Evolutionary conservation across 2,329 filamentous ascomycete genomes (phyloP).

Genomic region (Colletotrichum viniferum): DNA sequence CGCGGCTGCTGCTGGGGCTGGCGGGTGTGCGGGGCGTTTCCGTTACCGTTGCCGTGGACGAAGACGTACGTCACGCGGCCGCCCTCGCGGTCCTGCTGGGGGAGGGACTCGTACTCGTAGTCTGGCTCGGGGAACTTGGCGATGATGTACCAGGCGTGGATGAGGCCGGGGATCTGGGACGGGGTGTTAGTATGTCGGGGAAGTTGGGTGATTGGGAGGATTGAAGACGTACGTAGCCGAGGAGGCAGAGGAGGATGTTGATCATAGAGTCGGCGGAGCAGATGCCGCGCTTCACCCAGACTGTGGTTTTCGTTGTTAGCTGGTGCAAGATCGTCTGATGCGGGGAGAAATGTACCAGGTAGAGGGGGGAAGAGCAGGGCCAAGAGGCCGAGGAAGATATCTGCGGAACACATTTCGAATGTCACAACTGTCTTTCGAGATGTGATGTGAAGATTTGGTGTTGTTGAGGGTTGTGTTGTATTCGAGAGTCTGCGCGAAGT

Average conservation of each 20-base stretch:
- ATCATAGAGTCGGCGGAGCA: conserved; percentile 93
- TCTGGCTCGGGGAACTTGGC: conserved; percentile 80
- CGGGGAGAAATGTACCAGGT: conserved; percentile 54
- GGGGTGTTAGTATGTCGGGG: background rate
- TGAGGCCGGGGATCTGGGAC: conserved; percentile 76
- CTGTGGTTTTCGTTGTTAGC: conserved; percentile 51
- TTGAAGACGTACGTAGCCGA: conserved; percentile 62
- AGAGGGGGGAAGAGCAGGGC: conserved; percentile 70
- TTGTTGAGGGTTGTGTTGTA: background rate
- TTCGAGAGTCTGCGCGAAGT: background rate
- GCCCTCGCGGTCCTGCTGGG: conserved; percentile 56
- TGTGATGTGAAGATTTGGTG: background rate
- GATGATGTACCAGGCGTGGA: conserved; percentile 99
- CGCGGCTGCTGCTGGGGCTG: conserved; percentile 34
- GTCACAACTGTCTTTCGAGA: background rate
- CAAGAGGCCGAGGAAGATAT: conserved; percentile 67
- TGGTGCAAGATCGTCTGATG: background rate
- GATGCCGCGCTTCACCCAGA: conserved; percentile 96
- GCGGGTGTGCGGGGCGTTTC: conserved; percentile 30
- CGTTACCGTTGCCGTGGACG: conserved; percentile 56
- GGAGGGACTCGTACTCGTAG: conserved; percentile 70
- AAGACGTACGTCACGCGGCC: conserved; percentile 79
- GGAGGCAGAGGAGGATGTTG: conserved; percentile 87
- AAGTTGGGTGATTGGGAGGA: conserved; percentile 36
- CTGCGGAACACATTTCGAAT: conserved; percentile 59